Conservation (phyloP, 495 filamentous ascomycete genomes). For the Podospora anserina region DNA sequence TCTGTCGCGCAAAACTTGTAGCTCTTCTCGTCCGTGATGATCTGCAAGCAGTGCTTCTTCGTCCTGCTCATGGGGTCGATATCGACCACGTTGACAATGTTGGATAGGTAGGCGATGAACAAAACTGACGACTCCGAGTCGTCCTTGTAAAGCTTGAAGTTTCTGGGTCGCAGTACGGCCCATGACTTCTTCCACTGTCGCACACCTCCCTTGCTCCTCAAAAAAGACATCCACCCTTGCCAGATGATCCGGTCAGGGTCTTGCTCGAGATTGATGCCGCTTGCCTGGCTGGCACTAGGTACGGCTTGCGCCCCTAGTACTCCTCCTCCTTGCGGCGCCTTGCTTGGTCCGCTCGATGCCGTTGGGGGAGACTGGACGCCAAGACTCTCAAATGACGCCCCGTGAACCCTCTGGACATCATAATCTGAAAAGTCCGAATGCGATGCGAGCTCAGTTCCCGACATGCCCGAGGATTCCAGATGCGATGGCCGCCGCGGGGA, state of each 20-base stretch:
- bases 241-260: constrained; percentile 76
- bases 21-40: constrained; percentile 91
- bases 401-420: constrained; percentile 42
- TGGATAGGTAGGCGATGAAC: constrained; percentile 74
- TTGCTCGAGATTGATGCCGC: constrained; percentile 49
- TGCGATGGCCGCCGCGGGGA: constrained; percentile 47
- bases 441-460: constrained; percentile 81
- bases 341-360: constrained; percentile 11
- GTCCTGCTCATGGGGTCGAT: constrained; percentile 82
- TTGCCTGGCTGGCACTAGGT: constrained; percentile 57
- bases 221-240: constrained; percentile 84
- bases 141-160: constrained; percentile 88
- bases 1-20: constrained; percentile 80
- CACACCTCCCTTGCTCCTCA: constrained; percentile 82
- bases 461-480: constrained; percentile 67
- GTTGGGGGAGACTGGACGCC: constrained; percentile 35
- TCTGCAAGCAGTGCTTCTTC: constrained; percentile 82
- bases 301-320: constrained; percentile 29
- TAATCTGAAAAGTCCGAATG: constrained; percentile 89
- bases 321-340: constrained; percentile 15
- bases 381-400: constrained; percentile 46
- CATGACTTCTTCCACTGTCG: constrained; percentile 93
- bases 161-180: constrained; percentile 85
- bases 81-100: constrained; percentile 87
- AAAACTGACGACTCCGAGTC: constrained; percentile 85